Evolutionary conservation across 306 rosid species (phyloP).

Genomic region (Cucurbita maxima): DNA sequence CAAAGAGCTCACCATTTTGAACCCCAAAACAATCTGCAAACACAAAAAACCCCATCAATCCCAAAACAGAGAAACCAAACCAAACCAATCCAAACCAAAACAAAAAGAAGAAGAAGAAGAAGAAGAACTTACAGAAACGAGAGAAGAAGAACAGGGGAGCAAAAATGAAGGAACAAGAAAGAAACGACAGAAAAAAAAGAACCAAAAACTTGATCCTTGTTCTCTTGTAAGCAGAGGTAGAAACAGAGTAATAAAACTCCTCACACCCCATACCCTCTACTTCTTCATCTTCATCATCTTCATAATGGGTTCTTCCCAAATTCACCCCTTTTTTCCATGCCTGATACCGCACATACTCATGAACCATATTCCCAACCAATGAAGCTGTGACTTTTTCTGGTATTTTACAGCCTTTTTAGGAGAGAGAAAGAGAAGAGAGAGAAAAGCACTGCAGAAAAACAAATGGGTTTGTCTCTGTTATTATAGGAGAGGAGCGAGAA

Average conservation of each 20-base stretch:
- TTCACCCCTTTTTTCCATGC: conserved; percentile 2
- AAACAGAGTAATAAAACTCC: conserved; percentile 5
- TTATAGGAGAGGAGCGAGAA: background rate
- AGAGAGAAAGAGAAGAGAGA: background rate
- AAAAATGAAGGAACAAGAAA: conserved; percentile 36
- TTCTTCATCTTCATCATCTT: background rate
- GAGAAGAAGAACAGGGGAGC: conserved; percentile 42
- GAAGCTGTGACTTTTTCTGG: background rate
- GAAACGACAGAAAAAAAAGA: conserved; percentile 42
- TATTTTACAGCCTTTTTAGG: background rate
- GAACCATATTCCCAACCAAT: conserved; percentile 30
- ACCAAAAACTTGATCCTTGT: conserved; percentile 39
- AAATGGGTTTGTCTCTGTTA: background rate
- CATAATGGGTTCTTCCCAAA: background rate
- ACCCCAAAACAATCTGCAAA: conserved; percentile 33
- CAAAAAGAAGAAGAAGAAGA: background rate
- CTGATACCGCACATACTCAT: conserved; percentile 31
- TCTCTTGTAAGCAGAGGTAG: conserved; percentile 30
- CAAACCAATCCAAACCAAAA: background rate
- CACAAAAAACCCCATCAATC: background rate
- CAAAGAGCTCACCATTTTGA: conserved; percentile 20
- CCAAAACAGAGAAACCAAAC: background rate
- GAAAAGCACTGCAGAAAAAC: background rate
- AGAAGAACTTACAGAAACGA: conserved; percentile 16
- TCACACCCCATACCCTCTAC: conserved; percentile 34